Percentiles rank a stretch among this genome's conserved stretches.
phyloP scores from a whole-genome alignment of 805 yeast genomes.

The Wickerhamomyces ciferrii region DNA sequence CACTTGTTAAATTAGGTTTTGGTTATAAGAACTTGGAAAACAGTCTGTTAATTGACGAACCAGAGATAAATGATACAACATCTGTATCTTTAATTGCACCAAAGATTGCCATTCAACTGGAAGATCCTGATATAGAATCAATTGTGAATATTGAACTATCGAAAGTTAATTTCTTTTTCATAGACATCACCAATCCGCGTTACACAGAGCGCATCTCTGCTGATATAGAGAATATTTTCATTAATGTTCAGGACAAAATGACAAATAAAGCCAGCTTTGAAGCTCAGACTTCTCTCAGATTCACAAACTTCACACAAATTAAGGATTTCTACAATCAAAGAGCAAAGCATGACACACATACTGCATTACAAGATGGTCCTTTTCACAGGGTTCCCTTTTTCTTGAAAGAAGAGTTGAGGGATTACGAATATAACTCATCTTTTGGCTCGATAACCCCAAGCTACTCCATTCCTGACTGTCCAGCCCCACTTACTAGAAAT shows the following conservation, averaged over 20 bases:
- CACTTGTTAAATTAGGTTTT: constrained; percentile 46
- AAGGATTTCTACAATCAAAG: constrained; percentile 40
- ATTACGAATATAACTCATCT: constrained; percentile 39
- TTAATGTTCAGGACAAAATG: constrained; percentile 24
- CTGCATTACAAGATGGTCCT: constrained; percentile 72
- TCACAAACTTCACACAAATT: constrained; percentile 57
- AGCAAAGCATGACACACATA: constrained; percentile 56
- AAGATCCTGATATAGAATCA: constrained; percentile 24
- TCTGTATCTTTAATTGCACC: constrained; percentile 55
- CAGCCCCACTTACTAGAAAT: constrained; percentile 50
- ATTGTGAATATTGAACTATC: constrained; percentile 18
- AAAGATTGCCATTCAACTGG: constrained; percentile 35
- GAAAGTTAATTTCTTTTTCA: constrained; percentile 35
- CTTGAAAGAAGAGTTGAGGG: constrained; percentile 45
- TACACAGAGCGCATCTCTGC: constrained; percentile 54
- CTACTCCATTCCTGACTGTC: constrained; percentile 56
- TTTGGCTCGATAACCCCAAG: constrained; percentile 54
- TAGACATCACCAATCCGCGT: constrained; percentile 66
- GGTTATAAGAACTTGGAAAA: constrained; percentile 77
- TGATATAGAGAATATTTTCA: constrained; percentile 40
- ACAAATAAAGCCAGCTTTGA: constrained; percentile 28
- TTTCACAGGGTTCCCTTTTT: constrained; percentile 77
- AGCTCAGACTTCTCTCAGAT: constrained; percentile 50
- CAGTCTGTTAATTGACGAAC: constrained; percentile 51
- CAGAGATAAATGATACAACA: constrained; percentile 63